phyloP scores from a whole-genome alignment of 2,329 filamentous ascomycete species.

The Ophidiomyces ophidiicola region DNA sequence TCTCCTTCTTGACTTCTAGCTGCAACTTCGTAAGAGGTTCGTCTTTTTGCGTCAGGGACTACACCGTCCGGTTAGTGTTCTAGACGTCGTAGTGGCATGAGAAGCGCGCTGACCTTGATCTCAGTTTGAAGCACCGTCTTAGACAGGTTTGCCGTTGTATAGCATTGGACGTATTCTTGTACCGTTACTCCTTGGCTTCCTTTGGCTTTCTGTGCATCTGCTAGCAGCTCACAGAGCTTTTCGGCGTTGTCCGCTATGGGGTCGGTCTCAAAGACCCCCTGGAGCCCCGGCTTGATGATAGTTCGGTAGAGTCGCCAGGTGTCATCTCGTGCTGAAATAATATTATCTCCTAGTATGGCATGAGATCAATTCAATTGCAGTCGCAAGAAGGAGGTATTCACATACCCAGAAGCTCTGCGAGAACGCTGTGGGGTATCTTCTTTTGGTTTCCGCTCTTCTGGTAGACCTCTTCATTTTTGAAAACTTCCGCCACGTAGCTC shows the following conservation, averaged over 20 bases:
- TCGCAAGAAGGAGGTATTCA: background rate
- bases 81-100: background rate
- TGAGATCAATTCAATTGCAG: background rate
- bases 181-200: slow-evolving; percentile 15
- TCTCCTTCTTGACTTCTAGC: slow-evolving; percentile 2
- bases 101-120: slow-evolving; percentile 16
- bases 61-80: background rate
- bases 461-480: slow-evolving; percentile 24
- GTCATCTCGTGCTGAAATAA: slow-evolving; percentile 30
- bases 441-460: slow-evolving; percentile 32
- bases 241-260: slow-evolving; percentile 19
- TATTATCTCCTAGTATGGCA: slow-evolving; percentile 28
- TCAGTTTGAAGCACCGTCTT: slow-evolving; percentile 21
- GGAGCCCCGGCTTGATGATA: slow-evolving; percentile 30
- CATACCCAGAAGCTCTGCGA: slow-evolving; percentile 24
- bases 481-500: slow-evolving; percentile 32
- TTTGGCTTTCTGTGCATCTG: slow-evolving; percentile 15
- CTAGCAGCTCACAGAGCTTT: slow-evolving; percentile 19
- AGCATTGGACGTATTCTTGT: slow-evolving; percentile 20
- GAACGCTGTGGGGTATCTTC: slow-evolving; percentile 32
- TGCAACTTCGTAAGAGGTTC: background rate
- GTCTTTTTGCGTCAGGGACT: background rate
- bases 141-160: slow-evolving; percentile 22
- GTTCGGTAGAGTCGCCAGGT: slow-evolving; percentile 27
- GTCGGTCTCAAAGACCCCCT: slow-evolving; percentile 20